These are phyloP conservation scores for Halophytophthora polymorphica DNA, from an alignment of 352 stramenopile species.

Conservation along the genomic window DNA sequence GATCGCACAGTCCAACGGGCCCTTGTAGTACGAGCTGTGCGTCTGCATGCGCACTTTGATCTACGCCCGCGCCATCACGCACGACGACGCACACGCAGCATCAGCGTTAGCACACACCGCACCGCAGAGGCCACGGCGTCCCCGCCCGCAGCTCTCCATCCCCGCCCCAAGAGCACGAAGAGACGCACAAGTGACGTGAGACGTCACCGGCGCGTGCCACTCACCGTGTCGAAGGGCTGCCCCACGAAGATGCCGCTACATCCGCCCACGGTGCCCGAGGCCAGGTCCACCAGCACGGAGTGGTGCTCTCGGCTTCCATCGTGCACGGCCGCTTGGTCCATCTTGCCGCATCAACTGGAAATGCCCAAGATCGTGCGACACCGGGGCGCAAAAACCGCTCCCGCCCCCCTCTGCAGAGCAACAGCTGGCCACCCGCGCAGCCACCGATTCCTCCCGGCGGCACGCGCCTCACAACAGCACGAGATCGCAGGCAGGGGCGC, in stretches of 20 bases:
- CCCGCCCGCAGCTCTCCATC: too few relatives aligned
- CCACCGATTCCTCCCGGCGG: too few relatives aligned
- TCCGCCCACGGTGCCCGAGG: slow-evolving; percentile 45
- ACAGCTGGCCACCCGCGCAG: too few relatives aligned
- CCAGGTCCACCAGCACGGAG: slow-evolving; percentile 42
- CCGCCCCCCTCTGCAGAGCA: too few relatives aligned
- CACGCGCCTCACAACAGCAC: too few relatives aligned
- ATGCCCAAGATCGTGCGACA: not conserved
- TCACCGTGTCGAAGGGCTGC: slow-evolving; percentile 59
- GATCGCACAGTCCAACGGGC: slow-evolving; percentile 42
- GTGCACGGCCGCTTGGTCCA: not conserved
- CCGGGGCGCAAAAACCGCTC: too few relatives aligned
- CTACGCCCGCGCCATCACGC: slow-evolving; percentile 8
- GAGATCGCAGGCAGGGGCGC: too few relatives aligned
- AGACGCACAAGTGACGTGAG: not conserved
- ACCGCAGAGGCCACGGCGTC: not conserved
- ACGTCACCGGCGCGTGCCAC: not conserved
- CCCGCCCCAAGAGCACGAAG: not conserved
- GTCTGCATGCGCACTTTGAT: slow-evolving; percentile 66
- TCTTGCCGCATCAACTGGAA: slow-evolving; percentile 11
- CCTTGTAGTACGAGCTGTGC: slow-evolving; percentile 49
- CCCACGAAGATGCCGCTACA: slow-evolving; percentile 53
- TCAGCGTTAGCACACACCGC: not conserved
- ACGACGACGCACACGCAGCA: slow-evolving; percentile 4
- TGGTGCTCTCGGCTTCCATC: slow-evolving; percentile 34